Base-by-base conservation (phyloP, 2,329 filamentous ascomycete genomes). In the Microdochium nivale region DNA sequence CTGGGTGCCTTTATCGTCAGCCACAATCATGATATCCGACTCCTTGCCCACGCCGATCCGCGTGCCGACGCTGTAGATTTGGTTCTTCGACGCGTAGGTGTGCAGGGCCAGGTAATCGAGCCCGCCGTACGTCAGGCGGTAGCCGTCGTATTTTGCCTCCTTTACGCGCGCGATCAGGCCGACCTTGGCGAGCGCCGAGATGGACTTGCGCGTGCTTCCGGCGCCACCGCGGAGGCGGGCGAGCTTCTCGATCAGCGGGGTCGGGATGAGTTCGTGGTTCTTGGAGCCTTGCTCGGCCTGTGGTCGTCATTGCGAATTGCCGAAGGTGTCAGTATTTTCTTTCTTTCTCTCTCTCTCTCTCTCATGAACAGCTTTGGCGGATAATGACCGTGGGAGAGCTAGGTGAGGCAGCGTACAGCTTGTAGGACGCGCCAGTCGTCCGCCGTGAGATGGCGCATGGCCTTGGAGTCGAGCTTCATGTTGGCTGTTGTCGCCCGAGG, bases 21-120 rank as follows among this genome's bases (percentile, higher is more conserved):
- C 92, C 48, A 96, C 91, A 53, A 97, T 86, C 69, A 95, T 88
- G 64, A 99, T 97, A 65, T 99, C 94, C 60, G 89, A 95, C 72
- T 99, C 94, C 69, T 99, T 99, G 51, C 94, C 94, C 2, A 97
- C 91, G 48, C 95, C 94, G 58, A 99, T 89, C 63, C 95, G 88
- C 68, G 87, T 94, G 50, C 94, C 94, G 3, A 97, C 89, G 59
- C 88, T 95, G 78, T 95, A 97, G 40, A 97, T 80, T 52, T 80
- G 81, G 60, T 87, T 86, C 57, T 83, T 78, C 61, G 88, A 87
- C 53, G 91, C 86, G 67, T 97, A 86, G 0, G 90, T 84, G 71
- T 97, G 90, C 51, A 99, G 79, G 16, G 94, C 90, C n/a, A 99
- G 84, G 70, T 99, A 99, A 73, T 99, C 94, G 48, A 97, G 83